A percentile compares a stretch with the other conserved stretches of the same genome.
phyloP scores from a whole-genome alignment of 495 filamentous ascomycete genomes.

The Oidiodendron maius region DNA sequence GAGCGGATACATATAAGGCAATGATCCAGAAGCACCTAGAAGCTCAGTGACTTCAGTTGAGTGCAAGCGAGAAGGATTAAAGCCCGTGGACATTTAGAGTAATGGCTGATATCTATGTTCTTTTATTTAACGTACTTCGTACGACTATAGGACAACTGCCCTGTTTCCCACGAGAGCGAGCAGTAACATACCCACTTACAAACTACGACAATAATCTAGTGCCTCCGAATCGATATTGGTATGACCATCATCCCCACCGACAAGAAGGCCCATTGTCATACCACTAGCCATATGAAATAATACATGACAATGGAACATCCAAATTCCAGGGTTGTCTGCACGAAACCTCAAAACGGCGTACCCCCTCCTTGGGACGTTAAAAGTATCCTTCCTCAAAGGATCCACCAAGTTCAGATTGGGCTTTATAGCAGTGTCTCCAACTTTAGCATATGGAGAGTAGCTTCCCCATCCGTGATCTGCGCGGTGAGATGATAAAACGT shows the following conservation, averaged over 20 bases:
- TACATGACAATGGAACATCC: slow-evolving; percentile 78
- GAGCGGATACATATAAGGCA: slow-evolving; percentile 25
- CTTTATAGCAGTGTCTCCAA: slow-evolving; percentile 37
- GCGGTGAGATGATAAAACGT: slow-evolving; percentile 51
- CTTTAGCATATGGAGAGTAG: slow-evolving; percentile 7
- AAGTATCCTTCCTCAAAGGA: slow-evolving; percentile 50
- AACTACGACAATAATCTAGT: too few relatives aligned
- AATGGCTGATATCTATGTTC: too few relatives aligned
- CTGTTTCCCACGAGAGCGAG: too few relatives aligned
- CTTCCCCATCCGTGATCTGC: slow-evolving; percentile 22
- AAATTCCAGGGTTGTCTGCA: slow-evolving; percentile 69
- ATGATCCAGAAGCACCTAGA: slow-evolving; percentile 20
- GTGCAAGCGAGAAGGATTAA: too few relatives aligned
- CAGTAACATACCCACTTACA: too few relatives aligned
- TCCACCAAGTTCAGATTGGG: slow-evolving; percentile 24
- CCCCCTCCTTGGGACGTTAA: slow-evolving; percentile 48
- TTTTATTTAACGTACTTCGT: too few relatives aligned
- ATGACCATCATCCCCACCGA: slow-evolving; percentile 3
- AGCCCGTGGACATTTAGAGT: too few relatives aligned
- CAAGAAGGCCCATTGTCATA: slow-evolving; percentile 54
- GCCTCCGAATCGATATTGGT: not conserved
- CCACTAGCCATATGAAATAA: slow-evolving; percentile 77
- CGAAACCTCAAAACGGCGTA: slow-evolving; percentile 54
- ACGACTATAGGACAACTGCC: too few relatives aligned
- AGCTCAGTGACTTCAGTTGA: too few relatives aligned